A percentile compares a stretch with the other conserved stretches of the same genome.
These are phyloP conservation scores for Aspergillus brunneoviolaceus DNA, from an alignment of 2,329 filamentous ascomycete genomes.

Conservation along the genomic window DNA sequence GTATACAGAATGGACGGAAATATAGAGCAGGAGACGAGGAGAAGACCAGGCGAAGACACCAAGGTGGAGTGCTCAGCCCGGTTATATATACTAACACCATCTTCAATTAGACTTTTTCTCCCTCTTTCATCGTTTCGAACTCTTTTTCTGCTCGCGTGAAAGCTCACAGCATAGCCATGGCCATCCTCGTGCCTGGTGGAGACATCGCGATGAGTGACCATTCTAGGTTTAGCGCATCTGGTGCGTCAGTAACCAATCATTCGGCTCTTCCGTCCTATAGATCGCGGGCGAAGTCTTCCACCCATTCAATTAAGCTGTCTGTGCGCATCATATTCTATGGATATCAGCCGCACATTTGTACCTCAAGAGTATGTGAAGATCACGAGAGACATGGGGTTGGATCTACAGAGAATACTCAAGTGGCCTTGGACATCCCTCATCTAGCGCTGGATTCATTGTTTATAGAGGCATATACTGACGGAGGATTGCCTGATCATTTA, in stretches of 20 bases:
- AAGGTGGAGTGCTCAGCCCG: neutral
- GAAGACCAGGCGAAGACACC: neutral
- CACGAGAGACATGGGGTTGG: too few species aligned
- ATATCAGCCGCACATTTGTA: too few species aligned
- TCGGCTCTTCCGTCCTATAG: too few species aligned
- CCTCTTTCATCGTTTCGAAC: neutral
- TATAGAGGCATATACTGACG: too few species aligned
- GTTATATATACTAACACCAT: neutral
- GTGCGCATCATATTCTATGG: neutral
- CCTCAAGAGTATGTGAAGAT: too few species aligned
- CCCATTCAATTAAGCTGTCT: neutral
- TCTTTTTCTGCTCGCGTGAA: neutral
- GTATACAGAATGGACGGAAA: neutral
- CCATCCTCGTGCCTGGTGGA: conserved; percentile 7
- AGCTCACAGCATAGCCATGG: neutral
- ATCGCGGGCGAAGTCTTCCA: too few species aligned
- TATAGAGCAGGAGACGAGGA: neutral
- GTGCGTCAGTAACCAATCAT: neutral
- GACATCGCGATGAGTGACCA: conserved; percentile 28
- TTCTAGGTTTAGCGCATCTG: conserved; percentile 24
- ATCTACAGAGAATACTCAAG: too few species aligned
- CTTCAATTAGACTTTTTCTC: neutral
- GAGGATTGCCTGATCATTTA: too few species aligned
- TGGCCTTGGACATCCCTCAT: too few species aligned
- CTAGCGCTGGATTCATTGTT: too few species aligned